Percentiles rank a stretch among this genome's conserved stretches.
phyloP scores from a whole-genome alignment of 192 early-diverging fungal species.

The Mortierella claussenii region DNA sequence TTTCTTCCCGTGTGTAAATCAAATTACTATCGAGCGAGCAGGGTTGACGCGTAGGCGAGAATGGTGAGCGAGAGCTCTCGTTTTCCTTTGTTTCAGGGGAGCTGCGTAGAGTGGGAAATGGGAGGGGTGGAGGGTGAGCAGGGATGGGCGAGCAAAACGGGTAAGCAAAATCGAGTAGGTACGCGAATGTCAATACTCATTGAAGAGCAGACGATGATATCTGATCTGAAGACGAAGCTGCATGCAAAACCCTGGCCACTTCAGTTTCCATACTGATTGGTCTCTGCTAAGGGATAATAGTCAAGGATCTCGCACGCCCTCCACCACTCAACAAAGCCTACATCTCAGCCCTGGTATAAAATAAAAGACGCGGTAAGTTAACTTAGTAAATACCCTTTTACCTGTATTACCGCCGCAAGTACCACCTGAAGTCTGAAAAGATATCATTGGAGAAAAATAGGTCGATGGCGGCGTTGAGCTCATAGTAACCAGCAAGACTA shows the following conservation, averaged over 20 bases:
- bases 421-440: slow-evolving; percentile 57
- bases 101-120: too few species aligned
- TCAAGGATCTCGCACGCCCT: slow-evolving; percentile 22
- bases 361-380: slow-evolving; percentile 46
- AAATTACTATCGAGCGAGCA: too few species aligned
- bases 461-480: slow-evolving; percentile 55
- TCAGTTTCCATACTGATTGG: slow-evolving; percentile 25
- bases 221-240: neutral
- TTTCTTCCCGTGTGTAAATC: too few species aligned
- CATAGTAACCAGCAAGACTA: slow-evolving; percentile 54
- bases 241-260: neutral
- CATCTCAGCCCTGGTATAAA: slow-evolving; percentile 26
- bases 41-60: too few species aligned
- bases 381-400: slow-evolving; percentile 65
- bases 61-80: too few species aligned
- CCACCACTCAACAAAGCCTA: slow-evolving; percentile 32
- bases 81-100: too few species aligned
- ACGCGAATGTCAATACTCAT: too few species aligned
- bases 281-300: slow-evolving; percentile 44
- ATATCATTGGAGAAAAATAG: slow-evolving; percentile 57
- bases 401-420: slow-evolving; percentile 54
- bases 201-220: too few species aligned
- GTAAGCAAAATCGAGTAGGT: too few species aligned
- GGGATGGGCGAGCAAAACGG: too few species aligned
- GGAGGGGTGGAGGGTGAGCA: too few species aligned